Conservation (phyloP, 1,284 basidiomycete species). For the Cryptococcus maquisensis region DNA sequence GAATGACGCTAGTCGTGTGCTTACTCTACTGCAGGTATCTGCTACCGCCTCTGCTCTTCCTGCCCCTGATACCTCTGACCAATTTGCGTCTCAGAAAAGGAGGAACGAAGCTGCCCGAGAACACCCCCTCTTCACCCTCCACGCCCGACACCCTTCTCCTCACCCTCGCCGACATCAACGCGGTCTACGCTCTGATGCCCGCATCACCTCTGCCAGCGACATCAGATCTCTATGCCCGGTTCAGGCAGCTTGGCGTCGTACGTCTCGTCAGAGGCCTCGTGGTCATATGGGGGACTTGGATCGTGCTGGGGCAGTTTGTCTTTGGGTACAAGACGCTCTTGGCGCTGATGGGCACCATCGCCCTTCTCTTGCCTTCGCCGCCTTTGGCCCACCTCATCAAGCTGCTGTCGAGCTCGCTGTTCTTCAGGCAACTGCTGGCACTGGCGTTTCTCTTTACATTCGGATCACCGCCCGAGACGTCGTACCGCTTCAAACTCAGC, state of each 20-base stretch:
- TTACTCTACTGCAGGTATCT: constrained; percentile 39
- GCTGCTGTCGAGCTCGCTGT: constrained; percentile 38
- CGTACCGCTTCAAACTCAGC: constrained; percentile 20
- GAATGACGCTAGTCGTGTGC: background rate
- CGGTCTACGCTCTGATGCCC: constrained; percentile 43
- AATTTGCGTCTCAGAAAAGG: constrained; percentile 52
- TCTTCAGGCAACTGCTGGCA: constrained; percentile 33
- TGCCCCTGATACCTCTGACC: constrained; percentile 30
- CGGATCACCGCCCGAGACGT: constrained; percentile 40
- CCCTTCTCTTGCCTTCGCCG: constrained; percentile 46
- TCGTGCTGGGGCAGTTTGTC: constrained; percentile 27
- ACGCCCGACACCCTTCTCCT: constrained; percentile 61
- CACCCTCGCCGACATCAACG: constrained; percentile 46
- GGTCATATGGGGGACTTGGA: constrained; percentile 46
- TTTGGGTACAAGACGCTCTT: constrained; percentile 34
- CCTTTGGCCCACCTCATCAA: constrained; percentile 34
- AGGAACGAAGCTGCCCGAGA: constrained; percentile 33
- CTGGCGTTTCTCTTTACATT: constrained; percentile 43
- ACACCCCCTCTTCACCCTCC: constrained; percentile 46
- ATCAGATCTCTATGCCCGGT: constrained; percentile 28
- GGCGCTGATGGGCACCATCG: constrained; percentile 37
- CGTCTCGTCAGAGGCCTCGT: constrained; percentile 38
- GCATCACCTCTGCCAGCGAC: constrained; percentile 30
- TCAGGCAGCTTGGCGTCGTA: constrained; percentile 30
- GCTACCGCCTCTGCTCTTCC: constrained; percentile 40